These are phyloP conservation scores for Bruguiera sexangula DNA, from an alignment of 345 rosid species.

Conservation along the genomic window DNA sequence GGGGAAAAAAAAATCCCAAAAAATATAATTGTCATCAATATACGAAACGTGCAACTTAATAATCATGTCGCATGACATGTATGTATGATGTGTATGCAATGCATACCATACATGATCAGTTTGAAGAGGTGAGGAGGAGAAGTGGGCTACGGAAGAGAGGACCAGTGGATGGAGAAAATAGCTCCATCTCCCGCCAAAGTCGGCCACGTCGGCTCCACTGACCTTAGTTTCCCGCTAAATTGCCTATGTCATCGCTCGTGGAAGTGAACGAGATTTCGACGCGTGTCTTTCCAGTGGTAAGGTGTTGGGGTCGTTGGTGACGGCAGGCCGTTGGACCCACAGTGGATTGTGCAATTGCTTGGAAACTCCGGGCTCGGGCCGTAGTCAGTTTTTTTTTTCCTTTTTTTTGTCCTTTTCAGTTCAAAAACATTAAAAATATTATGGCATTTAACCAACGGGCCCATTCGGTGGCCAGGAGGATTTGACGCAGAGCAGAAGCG, in stretches of 20 bases:
- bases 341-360: conserved; percentile 1
- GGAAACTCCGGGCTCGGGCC: conserved; percentile 1
- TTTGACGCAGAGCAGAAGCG: too few species aligned
- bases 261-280: not conserved
- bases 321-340: too few species aligned
- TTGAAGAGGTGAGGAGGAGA: not conserved
- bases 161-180: conserved; percentile 17
- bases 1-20: too few species aligned
- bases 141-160: conserved; percentile 26
- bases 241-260: not conserved
- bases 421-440: too few species aligned
- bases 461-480: too few species aligned
- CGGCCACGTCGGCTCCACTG: conserved; percentile 27
- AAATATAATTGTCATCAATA: too few species aligned
- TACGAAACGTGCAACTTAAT: too few species aligned
- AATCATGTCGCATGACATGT: too few species aligned
- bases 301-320: conserved; percentile 6
- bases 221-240: conserved; percentile 35
- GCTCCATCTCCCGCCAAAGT: conserved; percentile 45
- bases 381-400: too few species aligned
- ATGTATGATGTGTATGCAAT: too few species aligned
- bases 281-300: not conserved
- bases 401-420: too few species aligned
- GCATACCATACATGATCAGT: not conserved
- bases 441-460: too few species aligned